Conservation (phyloP, 495 filamentous ascomycete species). For the Annulohypoxylon bovei region DNA sequence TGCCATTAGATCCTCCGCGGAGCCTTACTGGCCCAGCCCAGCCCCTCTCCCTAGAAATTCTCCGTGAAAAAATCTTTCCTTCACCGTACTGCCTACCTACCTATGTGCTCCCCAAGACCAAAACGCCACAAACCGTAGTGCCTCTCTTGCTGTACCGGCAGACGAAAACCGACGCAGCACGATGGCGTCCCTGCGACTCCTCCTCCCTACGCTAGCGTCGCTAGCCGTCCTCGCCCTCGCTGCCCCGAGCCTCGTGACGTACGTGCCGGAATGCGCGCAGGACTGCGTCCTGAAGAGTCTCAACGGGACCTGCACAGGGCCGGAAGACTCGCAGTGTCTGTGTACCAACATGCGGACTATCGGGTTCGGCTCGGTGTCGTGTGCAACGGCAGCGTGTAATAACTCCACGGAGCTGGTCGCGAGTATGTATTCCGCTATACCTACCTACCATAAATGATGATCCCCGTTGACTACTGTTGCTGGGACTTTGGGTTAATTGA, state of each 20-base stretch:
- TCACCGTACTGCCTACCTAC: neutral
- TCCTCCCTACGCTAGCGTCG: constrained; percentile 2
- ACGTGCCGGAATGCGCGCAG: constrained; percentile 34
- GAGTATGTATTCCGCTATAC: constrained; percentile 8
- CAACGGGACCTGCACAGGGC: constrained; percentile 18
- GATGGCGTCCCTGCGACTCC: constrained; percentile 15
- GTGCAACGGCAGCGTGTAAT: constrained; percentile 16
- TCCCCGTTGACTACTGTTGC: neutral
- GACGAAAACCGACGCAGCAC: neutral
- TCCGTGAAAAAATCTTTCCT: neutral
- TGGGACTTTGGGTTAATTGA: neutral
- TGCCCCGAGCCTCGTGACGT: constrained; percentile 29
- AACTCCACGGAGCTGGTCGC: constrained; percentile 13
- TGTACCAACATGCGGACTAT: constrained; percentile 27
- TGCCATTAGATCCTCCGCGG: constrained; percentile 21
- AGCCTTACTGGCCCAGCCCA: constrained; percentile 5
- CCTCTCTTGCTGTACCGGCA: neutral
- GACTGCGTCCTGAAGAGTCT: constrained; percentile 29
- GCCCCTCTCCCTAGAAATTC: no score
- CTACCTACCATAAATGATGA: neutral
- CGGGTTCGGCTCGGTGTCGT: constrained; percentile 11
- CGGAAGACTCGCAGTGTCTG: constrained; percentile 33
- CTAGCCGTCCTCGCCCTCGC: constrained; percentile 7
- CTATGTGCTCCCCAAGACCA: neutral
- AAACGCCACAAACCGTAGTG: neutral